Evolutionary conservation across 2,329 filamentous ascomycete species (phyloP).

Genomic region (Pseudogymnoascus sp.): DNA sequence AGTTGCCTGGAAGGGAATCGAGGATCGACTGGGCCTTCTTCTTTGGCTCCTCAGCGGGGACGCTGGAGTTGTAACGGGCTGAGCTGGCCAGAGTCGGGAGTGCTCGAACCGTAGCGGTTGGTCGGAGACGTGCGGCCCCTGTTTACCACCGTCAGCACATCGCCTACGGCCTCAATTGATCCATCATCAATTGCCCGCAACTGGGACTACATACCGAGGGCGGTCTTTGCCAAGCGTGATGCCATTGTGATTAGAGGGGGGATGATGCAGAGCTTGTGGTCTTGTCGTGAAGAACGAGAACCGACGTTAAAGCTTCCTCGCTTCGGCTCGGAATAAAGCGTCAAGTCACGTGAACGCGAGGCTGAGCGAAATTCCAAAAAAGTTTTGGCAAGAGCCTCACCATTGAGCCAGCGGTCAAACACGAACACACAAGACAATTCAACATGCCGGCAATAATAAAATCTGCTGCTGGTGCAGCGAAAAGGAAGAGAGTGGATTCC

Average conservation of each 20-base stretch:
- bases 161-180: conserved; percentile 17
- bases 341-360: conserved; percentile 11
- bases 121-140: conserved; percentile 85
- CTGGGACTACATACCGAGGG: conserved; percentile 65
- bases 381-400: conserved; percentile 12
- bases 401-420: not conserved
- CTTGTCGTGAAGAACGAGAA: conserved; percentile 22
- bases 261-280: conserved; percentile 38
- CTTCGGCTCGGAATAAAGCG: conserved; percentile 9
- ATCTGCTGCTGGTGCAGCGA: conserved; percentile 17
- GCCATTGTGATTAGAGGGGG: conserved; percentile 74
- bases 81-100: conserved; percentile 67
- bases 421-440: conserved; percentile 14
- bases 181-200: conserved; percentile 12
- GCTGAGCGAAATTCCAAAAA: conserved; percentile 13
- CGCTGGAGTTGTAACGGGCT: conserved; percentile 61
- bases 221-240: conserved; percentile 92
- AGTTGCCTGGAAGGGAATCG: conserved; percentile 87
- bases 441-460: conserved; percentile 22
- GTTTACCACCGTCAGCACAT: conserved; percentile 13
- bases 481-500: conserved; percentile 45
- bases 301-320: conserved; percentile 17
- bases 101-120: conserved; percentile 65
- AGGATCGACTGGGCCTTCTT: conserved; percentile 95
- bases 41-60: conserved; percentile 83